Percentiles rank a stretch among this genome's conserved stretches.
These are phyloP conservation scores for Omphalotus olearius DNA, from an alignment of 1,284 basidiomycete genomes.

Conservation along the genomic window DNA sequence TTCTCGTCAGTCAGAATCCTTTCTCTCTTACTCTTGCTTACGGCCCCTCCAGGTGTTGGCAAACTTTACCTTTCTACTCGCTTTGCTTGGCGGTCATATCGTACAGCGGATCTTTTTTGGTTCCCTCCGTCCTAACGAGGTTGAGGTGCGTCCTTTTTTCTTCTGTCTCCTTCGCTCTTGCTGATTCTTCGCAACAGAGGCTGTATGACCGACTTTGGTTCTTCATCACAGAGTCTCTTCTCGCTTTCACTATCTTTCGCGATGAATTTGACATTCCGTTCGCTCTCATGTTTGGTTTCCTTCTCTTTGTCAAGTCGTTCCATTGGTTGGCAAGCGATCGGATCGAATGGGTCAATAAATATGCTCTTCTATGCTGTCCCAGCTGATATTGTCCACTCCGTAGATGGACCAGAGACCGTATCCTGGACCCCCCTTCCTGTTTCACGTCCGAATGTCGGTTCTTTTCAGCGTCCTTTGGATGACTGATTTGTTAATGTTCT, in stretches of 20 bases:
- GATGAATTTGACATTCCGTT: conserved; percentile 93
- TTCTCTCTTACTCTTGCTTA: conserved; percentile 7
- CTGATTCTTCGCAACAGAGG: conserved; percentile 46
- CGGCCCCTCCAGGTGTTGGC: conserved; percentile 70
- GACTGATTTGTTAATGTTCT: conserved; percentile 71
- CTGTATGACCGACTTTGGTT: conserved; percentile 96
- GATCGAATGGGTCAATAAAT: conserved; percentile 79
- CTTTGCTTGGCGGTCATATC: conserved; percentile 72
- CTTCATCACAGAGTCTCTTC: conserved; percentile 92
- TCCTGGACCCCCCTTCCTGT: conserved; percentile 76
- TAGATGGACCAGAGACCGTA: conserved; percentile 97
- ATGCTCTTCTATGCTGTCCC: conserved; percentile 7
- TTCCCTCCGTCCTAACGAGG: conserved; percentile 79
- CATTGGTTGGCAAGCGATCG: conserved; percentile 96
- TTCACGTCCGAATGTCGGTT: conserved; percentile 80
- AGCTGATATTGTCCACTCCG: conserved; percentile 3
- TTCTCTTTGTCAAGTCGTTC: conserved; percentile 95
- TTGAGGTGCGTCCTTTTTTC: conserved; percentile 64
- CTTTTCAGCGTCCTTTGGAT: conserved; percentile 69
- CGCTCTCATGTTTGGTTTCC: conserved; percentile 85
- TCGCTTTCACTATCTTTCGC: conserved; percentile 96
- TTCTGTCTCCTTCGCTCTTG: not conserved
- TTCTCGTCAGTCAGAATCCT: conserved; percentile 59
- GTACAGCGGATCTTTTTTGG: conserved; percentile 94
- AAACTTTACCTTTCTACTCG: conserved; percentile 84